Base-by-base conservation (phyloP, 768 basidiomycete genomes). In the Lepiota brunneoincarnata region DNA sequence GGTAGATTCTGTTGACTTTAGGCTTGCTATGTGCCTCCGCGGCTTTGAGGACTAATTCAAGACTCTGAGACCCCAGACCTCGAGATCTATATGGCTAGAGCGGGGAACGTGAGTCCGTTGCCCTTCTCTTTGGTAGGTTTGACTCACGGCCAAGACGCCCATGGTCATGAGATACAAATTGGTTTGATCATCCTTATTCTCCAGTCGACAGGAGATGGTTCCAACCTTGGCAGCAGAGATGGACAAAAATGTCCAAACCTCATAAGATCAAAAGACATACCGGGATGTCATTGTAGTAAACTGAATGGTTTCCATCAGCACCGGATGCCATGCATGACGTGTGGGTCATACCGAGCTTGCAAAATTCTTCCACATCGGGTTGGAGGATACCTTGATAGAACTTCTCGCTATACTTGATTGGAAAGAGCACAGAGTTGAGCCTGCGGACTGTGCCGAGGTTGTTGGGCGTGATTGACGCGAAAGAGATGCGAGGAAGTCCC, bases 241-340 rank as follows among this genome's bases (percentile, higher is more conserved):
- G 58, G 28, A 49, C 34, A 42, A 55, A 15, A 31, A 37, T 58
- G 45, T 50, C 45, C 44, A 38, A 49, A 44, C 40, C 26, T 53
- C 36, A 57, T 55, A 41, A 36, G 20, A 48, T 18, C 39, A 56
- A 35, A 39, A 34, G 53, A 70, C 75, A 57, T 63, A 77, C 79
- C 42, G 93, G 91, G 54, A 96, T 77, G 72, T 96, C 93, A 73
- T 93, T 94, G 72, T 88, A 94, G 72, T 93, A 94, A 44, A 94
- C 93, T 93, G 61, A 38, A 44, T 20, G 10, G 54, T 44, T 49
- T 56, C 20, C 31, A 54, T 50, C 44, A 56, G 49, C 39, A 36
- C 56, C 31, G 28, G 58, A 49, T 40, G 20, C 51, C 24, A 51
- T 51, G 39, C 51, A 55, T 52, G 49, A 56, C 35, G 41, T 56